Conservation (phyloP, 495 filamentous ascomycete genomes). For the Penicillium dipodomyicola region DNA sequence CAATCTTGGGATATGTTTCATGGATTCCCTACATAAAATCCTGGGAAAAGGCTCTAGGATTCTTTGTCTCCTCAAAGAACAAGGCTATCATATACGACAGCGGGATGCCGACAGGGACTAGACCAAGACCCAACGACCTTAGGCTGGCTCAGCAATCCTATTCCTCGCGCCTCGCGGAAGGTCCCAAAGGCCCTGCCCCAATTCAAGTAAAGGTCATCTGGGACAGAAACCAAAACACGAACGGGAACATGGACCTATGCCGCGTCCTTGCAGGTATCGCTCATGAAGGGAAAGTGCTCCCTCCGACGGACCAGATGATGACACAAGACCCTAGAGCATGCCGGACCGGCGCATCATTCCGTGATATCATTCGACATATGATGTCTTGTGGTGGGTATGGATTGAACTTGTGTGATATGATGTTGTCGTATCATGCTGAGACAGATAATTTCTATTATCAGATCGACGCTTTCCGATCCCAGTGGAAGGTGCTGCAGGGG, state of each 20-base stretch:
- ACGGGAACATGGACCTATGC: background rate
- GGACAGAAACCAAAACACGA: background rate
- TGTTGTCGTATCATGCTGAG: background rate
- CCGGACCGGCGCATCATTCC: background rate
- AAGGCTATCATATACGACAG: background rate
- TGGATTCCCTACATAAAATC: background rate
- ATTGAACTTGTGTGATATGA: background rate
- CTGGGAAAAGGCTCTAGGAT: background rate
- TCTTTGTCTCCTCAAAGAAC: background rate
- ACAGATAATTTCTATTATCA: background rate
- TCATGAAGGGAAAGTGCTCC: background rate
- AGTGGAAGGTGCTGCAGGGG: conserved; percentile 2
- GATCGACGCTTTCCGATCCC: background rate
- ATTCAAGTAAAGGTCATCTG: background rate
- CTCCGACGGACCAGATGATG: background rate
- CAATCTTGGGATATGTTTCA: background rate
- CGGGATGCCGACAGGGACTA: too few relatives aligned
- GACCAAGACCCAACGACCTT: background rate
- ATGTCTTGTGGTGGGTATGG: background rate
- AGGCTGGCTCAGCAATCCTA: background rate
- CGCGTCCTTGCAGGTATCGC: background rate
- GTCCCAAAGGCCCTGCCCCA: background rate
- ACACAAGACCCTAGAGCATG: background rate
- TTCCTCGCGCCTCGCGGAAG: background rate
- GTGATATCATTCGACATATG: background rate